Evolutionary conservation across 2,329 filamentous ascomycete species (phyloP).

Genomic region (Aureobasidium sp.): DNA sequence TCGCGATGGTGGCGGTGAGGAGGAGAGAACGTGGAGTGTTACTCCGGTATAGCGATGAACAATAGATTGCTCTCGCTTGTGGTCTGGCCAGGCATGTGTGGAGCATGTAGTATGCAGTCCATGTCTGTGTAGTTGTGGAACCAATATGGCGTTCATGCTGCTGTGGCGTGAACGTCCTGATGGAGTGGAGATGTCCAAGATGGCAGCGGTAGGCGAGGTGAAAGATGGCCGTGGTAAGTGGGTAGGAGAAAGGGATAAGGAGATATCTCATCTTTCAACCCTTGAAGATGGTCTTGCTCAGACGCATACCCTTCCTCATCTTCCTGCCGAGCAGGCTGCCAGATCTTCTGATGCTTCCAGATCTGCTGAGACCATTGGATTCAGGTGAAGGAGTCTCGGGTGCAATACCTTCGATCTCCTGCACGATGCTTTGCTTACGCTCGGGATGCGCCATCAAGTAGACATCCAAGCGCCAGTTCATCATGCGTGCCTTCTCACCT

Average conservation of each 20-base stretch:
- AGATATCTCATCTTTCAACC: conserved; percentile 11
- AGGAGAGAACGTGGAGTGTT: not conserved
- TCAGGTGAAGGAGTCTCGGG: not conserved
- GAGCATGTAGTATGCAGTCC: not conserved
- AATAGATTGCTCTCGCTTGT: not conserved
- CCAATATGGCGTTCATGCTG: not conserved
- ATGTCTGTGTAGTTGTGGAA: not conserved
- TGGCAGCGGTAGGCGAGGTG: not conserved
- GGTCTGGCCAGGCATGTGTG: not conserved
- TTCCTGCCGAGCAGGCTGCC: conserved; percentile 11
- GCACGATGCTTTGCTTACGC: conserved; percentile 17
- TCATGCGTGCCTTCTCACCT: conserved; percentile 23
- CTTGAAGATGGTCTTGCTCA: conserved; percentile 19
- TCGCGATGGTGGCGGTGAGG: not conserved
- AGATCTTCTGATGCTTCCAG: conserved; percentile 1
- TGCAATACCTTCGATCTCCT: not conserved
- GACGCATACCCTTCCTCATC: conserved; percentile 19
- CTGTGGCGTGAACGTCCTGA: not conserved
- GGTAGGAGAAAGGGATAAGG: not conserved
- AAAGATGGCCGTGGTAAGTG: not conserved
- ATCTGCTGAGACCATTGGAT: not conserved
- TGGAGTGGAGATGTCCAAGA: not conserved
- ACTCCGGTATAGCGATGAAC: not conserved
- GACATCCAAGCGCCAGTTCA: conserved; percentile 25
- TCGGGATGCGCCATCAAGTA: conserved; percentile 25